Base-by-base conservation (phyloP, 2,329 filamentous ascomycete genomes). In the Akanthomyces muscarius region DNA sequence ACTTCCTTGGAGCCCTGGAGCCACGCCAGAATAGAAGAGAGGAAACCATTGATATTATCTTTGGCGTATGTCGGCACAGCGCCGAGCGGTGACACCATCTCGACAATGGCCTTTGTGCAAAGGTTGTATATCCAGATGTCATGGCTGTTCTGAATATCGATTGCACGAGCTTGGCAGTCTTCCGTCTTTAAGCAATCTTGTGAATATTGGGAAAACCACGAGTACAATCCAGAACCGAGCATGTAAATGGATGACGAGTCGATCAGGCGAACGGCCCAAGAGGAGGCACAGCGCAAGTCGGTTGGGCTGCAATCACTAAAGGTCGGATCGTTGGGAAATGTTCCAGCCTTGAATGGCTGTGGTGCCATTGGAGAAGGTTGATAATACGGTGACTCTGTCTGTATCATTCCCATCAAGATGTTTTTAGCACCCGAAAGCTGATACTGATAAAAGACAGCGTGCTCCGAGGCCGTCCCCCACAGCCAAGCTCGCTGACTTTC, bases 141-240 rank as follows among this genome's bases (percentile, higher is more conserved):
- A 5, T 13, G 52, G 51, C 76, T 48, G 21, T 45, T 3, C 18
- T 33, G 8, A 28, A 57, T 21, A 14, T 57, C 23, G 25, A 75
- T 70, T 51, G 76, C 77, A 30, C 74, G 70, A 2, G 70, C 69
- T 69, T 80, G 78, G 71, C 78, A 81, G 28, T 73, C 69, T 0
- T 70, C 72, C 4, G 75, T 67, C 5, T 71, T 71, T 21, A 72
- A 74, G 68, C 77, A 81, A 42, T 63, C 68, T 3, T 77, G 79
- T 68, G 81, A 79, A 70, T 87, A 85, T 70, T 85, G 80, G 71
- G 84, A 82, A 74, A 88, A 88, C 66, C 81, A 84, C 38, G 74
- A 76, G 74, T 89, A 89, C 36, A 87, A 71, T 0, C 86, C 87
- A 0, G 81, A 82, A 11, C 86, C 85, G 67, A 87, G 86, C 44